Evolutionary conservation across 2,329 filamentous ascomycete genomes (phyloP), one percentile per base, ranked within the genome.

Genomic region (Diaporthe humulicola): DNA sequence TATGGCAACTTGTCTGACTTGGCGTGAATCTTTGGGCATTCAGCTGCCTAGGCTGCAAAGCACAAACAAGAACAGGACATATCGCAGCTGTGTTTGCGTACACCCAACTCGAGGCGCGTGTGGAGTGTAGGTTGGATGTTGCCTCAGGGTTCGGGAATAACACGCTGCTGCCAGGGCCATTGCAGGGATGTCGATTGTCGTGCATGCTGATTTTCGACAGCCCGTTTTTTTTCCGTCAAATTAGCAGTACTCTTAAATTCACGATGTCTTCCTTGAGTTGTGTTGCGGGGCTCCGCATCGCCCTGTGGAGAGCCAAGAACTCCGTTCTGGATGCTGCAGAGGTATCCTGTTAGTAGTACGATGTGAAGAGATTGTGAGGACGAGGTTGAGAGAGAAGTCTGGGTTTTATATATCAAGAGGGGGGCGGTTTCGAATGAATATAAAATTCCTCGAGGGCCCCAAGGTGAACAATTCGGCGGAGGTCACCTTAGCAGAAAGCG

Each of bases 401-500:
- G 4, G 5, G 17, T 38, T 12, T 28, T 38, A 5, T 9, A 25
- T 25, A 2, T 40, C 8, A 8, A 15, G 0, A 5, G n/a, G 19
- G 19, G 48, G 64, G n/a, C 25, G 28, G 64, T 36, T 33, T n/a
- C 30, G 33, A 40, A 25, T 15, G 48, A 5, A 69, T 52, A 40
- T 54, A 54, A 28, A 54, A n/a, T 28, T 50, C 33, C 22, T 69
- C 64, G 33, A 69, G 2, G 64, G n/a, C 33, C 7, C n/a, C 33
- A 3, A 69, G 33, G 17, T 54, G 48, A 54, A 30, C 42, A 10
- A 28, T 50, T 19, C n/a, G 64, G 64, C 64, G 48, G 64, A 40
- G 64, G 64, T 69, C 48, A 69, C 15, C 33, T 69, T 69, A 69
- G n/a, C 64, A 25, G 33, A 69, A 69, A 10, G 33, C 64, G 64